Base-by-base conservation (phyloP, 805 yeast species). In the Kluyveromyces dobzhanskii region DNA sequence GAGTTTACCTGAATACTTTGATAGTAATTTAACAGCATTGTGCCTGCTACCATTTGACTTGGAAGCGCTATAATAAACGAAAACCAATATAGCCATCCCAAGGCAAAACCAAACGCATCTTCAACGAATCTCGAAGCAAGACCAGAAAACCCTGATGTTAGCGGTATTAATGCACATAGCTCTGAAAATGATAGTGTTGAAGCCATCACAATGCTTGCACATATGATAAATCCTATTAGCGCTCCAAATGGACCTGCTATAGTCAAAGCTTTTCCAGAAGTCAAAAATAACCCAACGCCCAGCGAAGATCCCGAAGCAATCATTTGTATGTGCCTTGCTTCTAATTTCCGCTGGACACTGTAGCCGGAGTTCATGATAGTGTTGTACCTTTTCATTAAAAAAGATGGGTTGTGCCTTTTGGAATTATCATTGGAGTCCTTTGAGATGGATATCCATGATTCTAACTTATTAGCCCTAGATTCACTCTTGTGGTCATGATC, bases 261-360 rank as follows among this genome's bases (percentile, higher is more conserved):
- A 4, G 61, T 50, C 39, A 78, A 66, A 1, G 79, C 76, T 34
- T 65, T 63, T n/a, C 81, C 80, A 6, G 77, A 67, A 16, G 81
- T 79, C 40, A 77, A 65, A 44, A 78, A 77, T 42, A 77, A 59
- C 30, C 81, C 83, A 0, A 81, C 77, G 41, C 85, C 82, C 25
- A 78, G 70, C 32, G 78, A 67, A n/a, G 81, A 77, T 16, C 82
- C 83, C 32, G 78, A 69, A 26, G 84, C 76, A 39, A 79, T 74
- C 75, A 78, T 71, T 54, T 78, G 82, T 43, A 79, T 58, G 49
- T 76, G 80, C 53, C 78, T 64, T 8, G 67, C 58, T 32, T 65
- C 68, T 37, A 74, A 53, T 10, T 66, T 63, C 48, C 75, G 63
- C 43, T 69, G 65, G 38, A 76, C 62, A 13, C 75, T 78, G 16